A percentile compares a stretch with the other conserved stretches of the same genome.
phyloP scores from a whole-genome alignment of 2,329 filamentous ascomycete species.

The Neopestalotiopsis clavispora region DNA sequence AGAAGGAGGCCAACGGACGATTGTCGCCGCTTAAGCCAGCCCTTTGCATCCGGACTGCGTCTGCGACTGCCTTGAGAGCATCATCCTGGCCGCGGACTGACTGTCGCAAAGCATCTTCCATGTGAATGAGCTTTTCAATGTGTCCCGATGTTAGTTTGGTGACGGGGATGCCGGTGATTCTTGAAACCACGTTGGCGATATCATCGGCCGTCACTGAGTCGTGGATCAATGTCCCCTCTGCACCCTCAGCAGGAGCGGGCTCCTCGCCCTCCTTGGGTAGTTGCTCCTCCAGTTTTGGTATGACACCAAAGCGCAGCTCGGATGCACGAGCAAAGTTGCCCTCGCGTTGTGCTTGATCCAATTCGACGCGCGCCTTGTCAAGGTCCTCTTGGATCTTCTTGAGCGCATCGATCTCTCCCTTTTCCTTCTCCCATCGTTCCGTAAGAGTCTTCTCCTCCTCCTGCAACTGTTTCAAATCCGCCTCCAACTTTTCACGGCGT shows the following conservation, averaged over 20 bases:
- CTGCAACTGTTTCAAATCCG: conserved; percentile 75
- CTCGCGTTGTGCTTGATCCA: conserved; percentile 85
- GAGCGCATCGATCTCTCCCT: conserved; percentile 81
- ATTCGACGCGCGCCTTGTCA: conserved; percentile 81
- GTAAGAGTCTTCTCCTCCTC: conserved; percentile 77
- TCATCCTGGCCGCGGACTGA: conserved; percentile 93
- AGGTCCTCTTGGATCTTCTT: conserved; percentile 89
- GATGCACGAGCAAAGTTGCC: conserved; percentile 91
- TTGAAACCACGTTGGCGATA: conserved; percentile 88
- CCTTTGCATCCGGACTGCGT: conserved; percentile 92
- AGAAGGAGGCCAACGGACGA: conserved; percentile 89
- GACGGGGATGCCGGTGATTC: conserved; percentile 90
- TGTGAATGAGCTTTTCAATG: conserved; percentile 91
- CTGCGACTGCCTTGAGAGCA: conserved; percentile 85
- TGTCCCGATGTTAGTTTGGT: conserved; percentile 92
- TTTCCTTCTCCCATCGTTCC: conserved; percentile 88
- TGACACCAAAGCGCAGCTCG: conserved; percentile 86
- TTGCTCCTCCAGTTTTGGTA: conserved; percentile 79
- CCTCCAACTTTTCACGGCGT: conserved; percentile 83
- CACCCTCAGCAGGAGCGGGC: conserved; percentile 30
- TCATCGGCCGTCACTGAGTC: conserved; percentile 96
- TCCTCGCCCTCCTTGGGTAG: conserved; percentile 74
- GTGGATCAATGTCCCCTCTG: conserved; percentile 72
- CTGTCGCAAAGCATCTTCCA: conserved; percentile 87
- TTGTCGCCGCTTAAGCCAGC: conserved; percentile 93